Base-by-base conservation (phyloP, 2,329 filamentous ascomycete genomes). In the Pyrenophora graminea region DNA sequence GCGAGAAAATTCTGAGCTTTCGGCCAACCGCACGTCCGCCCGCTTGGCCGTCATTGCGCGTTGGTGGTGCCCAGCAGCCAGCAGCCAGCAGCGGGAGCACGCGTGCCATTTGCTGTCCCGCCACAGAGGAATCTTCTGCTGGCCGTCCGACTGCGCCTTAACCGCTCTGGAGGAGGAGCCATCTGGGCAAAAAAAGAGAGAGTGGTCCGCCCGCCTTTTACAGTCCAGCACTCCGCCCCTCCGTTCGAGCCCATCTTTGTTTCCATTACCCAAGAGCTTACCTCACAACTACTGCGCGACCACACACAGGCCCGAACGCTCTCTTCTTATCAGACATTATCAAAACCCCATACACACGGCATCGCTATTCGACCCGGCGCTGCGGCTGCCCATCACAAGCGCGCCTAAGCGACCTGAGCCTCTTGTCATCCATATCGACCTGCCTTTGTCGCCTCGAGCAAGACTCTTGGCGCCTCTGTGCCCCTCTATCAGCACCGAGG, bases 211-310 rank as follows among this genome's bases (percentile, higher is more conserved):
- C 64, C 66, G 63, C 62, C 63, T 63, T 67, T 70, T 68, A 60
- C 69, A 64, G 61, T 61, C 61, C 55, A 65, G 66, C 64, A 62
- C 64, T 64, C 68, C 63, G 64, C 67, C 68, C 64, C 62, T 67
- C 62, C 56, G 59, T 49, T 61, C 56, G 55, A 60, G 59, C 56
- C 62, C 56, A 61, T 54, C 59, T 58, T 59, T 61, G 66, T 76
- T 77, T 76, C 63, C 74, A 77, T 78, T 78, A 77, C 70, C 72
- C 72, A 77, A 77, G 68, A 70, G 67, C 70, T 77, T 77, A 77
- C 75, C 74, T 76, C 75, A 76, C 74, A 67, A 66, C 69, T 70
- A 68, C 62, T 66, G 66, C 69, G 63, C 69, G 66, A 69, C 68
- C 67, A 69, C 68, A 60, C 68, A 70, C 62, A 69, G 58, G 60